Base-by-base conservation (phyloP, 2,329 filamentous ascomycete genomes). In the Claviceps sp. region DNA sequence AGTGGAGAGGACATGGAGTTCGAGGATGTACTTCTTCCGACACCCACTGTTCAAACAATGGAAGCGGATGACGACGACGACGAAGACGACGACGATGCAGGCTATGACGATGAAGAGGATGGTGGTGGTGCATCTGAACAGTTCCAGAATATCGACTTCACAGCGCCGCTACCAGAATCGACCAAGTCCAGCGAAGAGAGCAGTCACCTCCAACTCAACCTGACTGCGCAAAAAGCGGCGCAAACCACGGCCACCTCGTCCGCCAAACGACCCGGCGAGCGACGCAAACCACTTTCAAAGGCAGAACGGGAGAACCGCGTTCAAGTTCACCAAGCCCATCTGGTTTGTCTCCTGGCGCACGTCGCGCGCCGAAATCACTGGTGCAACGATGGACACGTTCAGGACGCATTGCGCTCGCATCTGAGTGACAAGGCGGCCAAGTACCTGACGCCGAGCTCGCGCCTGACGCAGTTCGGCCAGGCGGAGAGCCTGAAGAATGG, bases 311-410 rank as follows among this genome's bases (percentile, higher is more conserved):
- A 68, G 44, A 69, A 65, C 14, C 80, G 90, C 19, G 65, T 93
- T 34, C 78, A 88, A 50, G 75, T 89, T n/a, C 93, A 98, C 66
- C 95, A 91, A 66, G 73, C 82, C 55, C 90, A 98, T 68, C 58
- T 97, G 0, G 70, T 96, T 14, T 95, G 88, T 63, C 74, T 98
- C 2, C 68, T 98, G 16, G 80, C 82, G 10, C 88, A 97, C 65
- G 77, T 84, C 16, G 78, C 86, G 57, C 73, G 81, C 53, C 81
- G 90, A 52, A 98, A 97, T 62, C 73, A 78, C 51, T 96, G 91
- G 89, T 96, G 90, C 68, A 95, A 95, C 61, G 84, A 91, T 62
- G 60, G 70, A 14, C 69, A 76, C 52, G 78, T 87, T 8, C 88
- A 95, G 62, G 75, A 72, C 42, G 69, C 68, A n/a, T 68, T 95